A percentile compares a stretch with the other conserved stretches of the same genome.
phyloP scores from a whole-genome alignment of 2,329 filamentous ascomycete genomes.

The Leptoxyphium fumago region DNA sequence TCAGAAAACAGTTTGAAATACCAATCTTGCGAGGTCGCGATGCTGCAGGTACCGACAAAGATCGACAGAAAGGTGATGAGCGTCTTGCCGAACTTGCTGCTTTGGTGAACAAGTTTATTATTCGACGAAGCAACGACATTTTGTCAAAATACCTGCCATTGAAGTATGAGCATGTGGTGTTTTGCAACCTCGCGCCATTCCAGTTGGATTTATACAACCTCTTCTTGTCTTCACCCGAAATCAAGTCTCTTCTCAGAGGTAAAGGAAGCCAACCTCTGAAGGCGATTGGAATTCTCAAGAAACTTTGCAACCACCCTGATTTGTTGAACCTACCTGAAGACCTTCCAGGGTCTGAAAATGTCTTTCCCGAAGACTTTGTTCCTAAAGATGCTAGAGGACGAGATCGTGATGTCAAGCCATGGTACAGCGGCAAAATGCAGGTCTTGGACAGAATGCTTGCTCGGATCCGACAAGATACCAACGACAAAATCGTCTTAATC shows the following conservation, averaged over 20 bases:
- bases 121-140: slow-evolving; percentile 93
- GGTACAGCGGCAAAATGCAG: slow-evolving; percentile 97
- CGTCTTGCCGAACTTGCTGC: slow-evolving; percentile 65
- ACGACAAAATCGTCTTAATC: slow-evolving; percentile 98
- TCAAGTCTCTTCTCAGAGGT: slow-evolving; percentile 77
- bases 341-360: slow-evolving; percentile 69
- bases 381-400: slow-evolving; percentile 76
- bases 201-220: slow-evolving; percentile 91
- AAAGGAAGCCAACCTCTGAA: slow-evolving; percentile 94
- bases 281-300: slow-evolving; percentile 92
- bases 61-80: slow-evolving; percentile 70
- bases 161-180: slow-evolving; percentile 98
- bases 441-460: slow-evolving; percentile 92
- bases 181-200: slow-evolving; percentile 87
- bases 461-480: slow-evolving; percentile 86
- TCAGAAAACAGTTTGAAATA: slow-evolving; percentile 84
- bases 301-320: slow-evolving; percentile 96
- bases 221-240: slow-evolving; percentile 90
- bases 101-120: slow-evolving; percentile 96
- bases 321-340: slow-evolving; percentile 71
- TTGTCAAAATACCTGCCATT: slow-evolving; percentile 92
- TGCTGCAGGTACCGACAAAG: slow-evolving; percentile 70
- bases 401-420: slow-evolving; percentile 82
- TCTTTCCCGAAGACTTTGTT: slow-evolving; percentile 74
- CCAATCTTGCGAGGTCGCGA: slow-evolving; percentile 87